Evolutionary conservation across 208 protist species (phyloP).

Genomic region (Porcisia hertigi): DNA sequence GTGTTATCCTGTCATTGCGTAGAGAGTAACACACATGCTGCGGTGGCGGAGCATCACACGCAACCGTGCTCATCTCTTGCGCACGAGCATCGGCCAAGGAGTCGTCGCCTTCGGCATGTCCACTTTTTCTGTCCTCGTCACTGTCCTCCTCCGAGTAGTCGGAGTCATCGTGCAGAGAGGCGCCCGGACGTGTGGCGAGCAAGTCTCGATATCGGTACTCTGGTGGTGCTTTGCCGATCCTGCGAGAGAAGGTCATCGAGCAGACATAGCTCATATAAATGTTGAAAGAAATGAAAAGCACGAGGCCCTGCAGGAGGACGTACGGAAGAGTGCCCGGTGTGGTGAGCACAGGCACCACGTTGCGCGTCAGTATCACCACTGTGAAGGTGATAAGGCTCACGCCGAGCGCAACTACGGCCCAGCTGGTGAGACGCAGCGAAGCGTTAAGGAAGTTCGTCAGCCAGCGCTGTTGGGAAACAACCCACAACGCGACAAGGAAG

Average conservation of each 20-base stretch:
- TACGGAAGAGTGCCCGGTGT: slow-evolving; percentile 28
- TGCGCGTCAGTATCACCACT: slow-evolving; percentile 39
- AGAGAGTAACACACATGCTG: not conserved
- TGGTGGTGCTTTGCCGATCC: slow-evolving; percentile 31
- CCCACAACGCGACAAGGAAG: slow-evolving; percentile 25
- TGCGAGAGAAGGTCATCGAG: slow-evolving; percentile 40
- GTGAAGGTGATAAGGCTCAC: slow-evolving; percentile 61
- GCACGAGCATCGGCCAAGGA: not conserved
- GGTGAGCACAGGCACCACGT: slow-evolving; percentile 54
- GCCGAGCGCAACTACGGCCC: slow-evolving; percentile 36
- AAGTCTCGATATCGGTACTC: slow-evolving; percentile 17
- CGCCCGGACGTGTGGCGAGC: not conserved
- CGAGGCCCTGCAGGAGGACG: slow-evolving; percentile 34
- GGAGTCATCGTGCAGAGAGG: slow-evolving; percentile 14
- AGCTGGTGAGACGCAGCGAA: slow-evolving; percentile 23
- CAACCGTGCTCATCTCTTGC: not conserved
- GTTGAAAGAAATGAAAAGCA: slow-evolving; percentile 54
- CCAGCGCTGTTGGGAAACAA: slow-evolving; percentile 33
- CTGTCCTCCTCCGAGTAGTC: not conserved
- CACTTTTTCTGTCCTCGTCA: not conserved
- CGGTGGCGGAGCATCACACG: no score
- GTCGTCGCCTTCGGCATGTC: not conserved
- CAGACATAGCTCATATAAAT: slow-evolving; percentile 76
- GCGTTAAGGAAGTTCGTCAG: slow-evolving; percentile 19
- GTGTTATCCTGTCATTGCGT: not conserved